A percentile compares a stretch with the other conserved stretches of the same genome.
Conservation (phyloP, 2,329 filamentous ascomycete species). For the Coniochaeta sp. region DNA sequence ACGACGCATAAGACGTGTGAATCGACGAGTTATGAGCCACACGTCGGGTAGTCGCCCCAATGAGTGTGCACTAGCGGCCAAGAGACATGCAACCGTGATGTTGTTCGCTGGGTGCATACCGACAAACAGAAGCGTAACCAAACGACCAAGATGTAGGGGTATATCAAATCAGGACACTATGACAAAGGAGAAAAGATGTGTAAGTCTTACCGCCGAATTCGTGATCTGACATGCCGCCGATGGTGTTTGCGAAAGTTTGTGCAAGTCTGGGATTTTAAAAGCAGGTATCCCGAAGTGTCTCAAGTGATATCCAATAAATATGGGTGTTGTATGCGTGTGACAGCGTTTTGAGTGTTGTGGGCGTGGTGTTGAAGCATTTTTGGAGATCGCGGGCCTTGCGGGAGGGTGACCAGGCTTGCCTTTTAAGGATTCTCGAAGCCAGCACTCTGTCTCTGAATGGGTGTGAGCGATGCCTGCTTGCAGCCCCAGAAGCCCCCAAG, state of each 20-base stretch:
- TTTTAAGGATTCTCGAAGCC: background rate
- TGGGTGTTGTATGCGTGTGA: background rate
- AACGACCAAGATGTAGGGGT: background rate
- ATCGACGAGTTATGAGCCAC: background rate
- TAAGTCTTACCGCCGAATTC: slow-evolving; percentile 50
- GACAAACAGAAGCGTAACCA: background rate
- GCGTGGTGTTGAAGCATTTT: background rate
- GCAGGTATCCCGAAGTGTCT: slow-evolving; percentile 27
- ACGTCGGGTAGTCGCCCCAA: background rate
- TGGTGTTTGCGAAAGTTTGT: background rate
- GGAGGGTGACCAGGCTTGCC: background rate
- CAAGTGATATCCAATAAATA: background rate
- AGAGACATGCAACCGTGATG: slow-evolving; percentile 6
- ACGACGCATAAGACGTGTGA: background rate
- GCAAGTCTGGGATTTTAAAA: background rate
- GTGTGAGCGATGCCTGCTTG: background rate
- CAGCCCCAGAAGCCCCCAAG: background rate
- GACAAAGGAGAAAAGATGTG: background rate
- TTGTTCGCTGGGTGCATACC: background rate
- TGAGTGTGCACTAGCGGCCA: background rate
- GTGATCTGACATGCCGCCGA: slow-evolving; percentile 52
- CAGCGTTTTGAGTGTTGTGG: background rate
- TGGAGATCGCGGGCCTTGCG: background rate
- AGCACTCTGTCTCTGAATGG: background rate
- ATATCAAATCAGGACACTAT: background rate